These are phyloP conservation scores for Penicillium daleae DNA, from an alignment of 495 filamentous ascomycete genomes.

Conservation along the genomic window DNA sequence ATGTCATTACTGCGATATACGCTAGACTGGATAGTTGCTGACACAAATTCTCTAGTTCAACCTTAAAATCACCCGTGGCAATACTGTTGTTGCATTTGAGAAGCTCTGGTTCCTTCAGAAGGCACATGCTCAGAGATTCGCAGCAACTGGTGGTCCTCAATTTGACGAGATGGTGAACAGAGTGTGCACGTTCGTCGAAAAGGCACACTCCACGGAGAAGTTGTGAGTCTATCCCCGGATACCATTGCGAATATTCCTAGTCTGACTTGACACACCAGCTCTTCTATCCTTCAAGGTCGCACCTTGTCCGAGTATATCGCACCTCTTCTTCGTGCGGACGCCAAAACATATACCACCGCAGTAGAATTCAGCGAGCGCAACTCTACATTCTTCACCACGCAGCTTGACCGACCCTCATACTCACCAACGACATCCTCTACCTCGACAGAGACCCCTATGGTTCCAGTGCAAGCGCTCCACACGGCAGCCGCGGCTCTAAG, in stretches of 20 bases:
- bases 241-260: background rate
- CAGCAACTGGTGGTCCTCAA: slow-evolving; percentile 34
- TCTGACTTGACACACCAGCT: slow-evolving; percentile 22
- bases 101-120: slow-evolving; percentile 84
- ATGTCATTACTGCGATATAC: slow-evolving; percentile 31
- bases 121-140: slow-evolving; percentile 60
- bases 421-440: slow-evolving; percentile 21
- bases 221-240: slow-evolving; percentile 31
- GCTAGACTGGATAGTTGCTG: background rate
- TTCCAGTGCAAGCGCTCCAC: slow-evolving; percentile 44
- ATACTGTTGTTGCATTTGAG: slow-evolving; percentile 78
- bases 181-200: slow-evolving; percentile 37
- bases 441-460: slow-evolving; percentile 15
- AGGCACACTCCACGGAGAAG: slow-evolving; percentile 31
- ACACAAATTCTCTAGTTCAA: slow-evolving; percentile 60
- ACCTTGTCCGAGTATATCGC: slow-evolving; percentile 44
- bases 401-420: slow-evolving; percentile 41
- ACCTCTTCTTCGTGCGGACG: slow-evolving; percentile 60
- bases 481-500: slow-evolving; percentile 41
- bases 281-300: slow-evolving; percentile 36
- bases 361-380: slow-evolving; percentile 61
- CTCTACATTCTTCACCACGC: slow-evolving; percentile 64
- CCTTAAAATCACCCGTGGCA: slow-evolving; percentile 84
- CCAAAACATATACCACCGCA: slow-evolving; percentile 63
- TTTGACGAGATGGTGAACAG: slow-evolving; percentile 55